Conservation (phyloP, 495 filamentous ascomycete species). For the Neurospora sp. region DNA sequence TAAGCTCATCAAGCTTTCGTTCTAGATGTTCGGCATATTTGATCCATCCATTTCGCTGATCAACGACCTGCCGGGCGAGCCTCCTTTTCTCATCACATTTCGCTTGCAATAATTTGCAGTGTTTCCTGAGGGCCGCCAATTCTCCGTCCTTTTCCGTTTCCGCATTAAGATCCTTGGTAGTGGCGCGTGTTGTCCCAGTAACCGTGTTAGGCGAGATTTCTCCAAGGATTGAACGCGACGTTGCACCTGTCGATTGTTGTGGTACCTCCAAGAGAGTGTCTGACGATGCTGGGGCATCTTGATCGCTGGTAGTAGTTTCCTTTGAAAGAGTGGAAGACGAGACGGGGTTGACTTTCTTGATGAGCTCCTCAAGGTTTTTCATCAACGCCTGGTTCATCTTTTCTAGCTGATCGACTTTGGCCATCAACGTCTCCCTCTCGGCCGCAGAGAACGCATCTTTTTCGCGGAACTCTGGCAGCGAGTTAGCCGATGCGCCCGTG, state of each 20-base stretch:
- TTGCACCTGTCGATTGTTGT: background rate
- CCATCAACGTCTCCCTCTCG: constrained; percentile 23
- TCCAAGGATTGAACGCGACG: constrained; percentile 6
- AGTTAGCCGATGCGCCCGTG: background rate
- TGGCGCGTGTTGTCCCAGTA: background rate
- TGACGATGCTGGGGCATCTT: background rate
- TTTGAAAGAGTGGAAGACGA: background rate
- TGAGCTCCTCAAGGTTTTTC: constrained; percentile 22
- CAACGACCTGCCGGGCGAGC: constrained; percentile 2
- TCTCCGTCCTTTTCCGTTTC: constrained; percentile 10
- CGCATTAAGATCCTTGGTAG: background rate
- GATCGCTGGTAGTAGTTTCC: background rate
- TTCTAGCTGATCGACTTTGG: constrained; percentile 17
- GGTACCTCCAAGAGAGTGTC: background rate
- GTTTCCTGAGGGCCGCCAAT: constrained; percentile 18
- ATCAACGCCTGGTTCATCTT: constrained; percentile 26
- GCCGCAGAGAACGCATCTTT: constrained; percentile 9
- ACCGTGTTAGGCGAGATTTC: constrained; percentile 13
- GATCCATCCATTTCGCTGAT: constrained; percentile 16
- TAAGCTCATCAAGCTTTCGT: background rate
- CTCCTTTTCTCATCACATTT: constrained; percentile 10
- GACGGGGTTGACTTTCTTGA: constrained; percentile 4
- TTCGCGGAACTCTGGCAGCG: constrained; percentile 10
- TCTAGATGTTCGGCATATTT: constrained; percentile 19
- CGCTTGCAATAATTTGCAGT: constrained; percentile 13